phyloP scores from a whole-genome alignment of 2,329 filamentous ascomycete species.

The Cadophora sp. region DNA sequence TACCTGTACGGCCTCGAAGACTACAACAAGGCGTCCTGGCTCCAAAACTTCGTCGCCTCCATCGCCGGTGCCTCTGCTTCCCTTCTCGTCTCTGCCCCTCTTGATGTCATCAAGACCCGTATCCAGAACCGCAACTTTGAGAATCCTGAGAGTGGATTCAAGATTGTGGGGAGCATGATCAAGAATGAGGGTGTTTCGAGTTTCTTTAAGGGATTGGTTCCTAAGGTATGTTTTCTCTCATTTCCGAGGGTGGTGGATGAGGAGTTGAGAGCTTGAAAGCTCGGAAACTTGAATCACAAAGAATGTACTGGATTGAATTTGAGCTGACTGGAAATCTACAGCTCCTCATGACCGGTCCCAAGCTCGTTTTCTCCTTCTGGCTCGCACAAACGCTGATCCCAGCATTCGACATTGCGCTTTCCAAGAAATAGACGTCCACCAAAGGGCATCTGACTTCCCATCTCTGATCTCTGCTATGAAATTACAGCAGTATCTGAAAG shows the following conservation, averaged over 20 bases:
- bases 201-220: slow-evolving; percentile 98
- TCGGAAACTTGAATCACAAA: neutral
- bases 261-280: neutral
- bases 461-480: too few relatives aligned
- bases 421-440: slow-evolving; percentile 36
- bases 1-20: slow-evolving; percentile 89
- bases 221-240: slow-evolving; percentile 66
- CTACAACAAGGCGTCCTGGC: slow-evolving; percentile 95
- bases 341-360: slow-evolving; percentile 98
- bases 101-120: slow-evolving; percentile 97
- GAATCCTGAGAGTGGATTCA: slow-evolving; percentile 92
- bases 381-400: slow-evolving; percentile 97
- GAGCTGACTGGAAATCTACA: slow-evolving; percentile 39
- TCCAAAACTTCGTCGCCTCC: slow-evolving; percentile 96
- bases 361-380: slow-evolving; percentile 99
- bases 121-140: slow-evolving; percentile 99
- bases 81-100: slow-evolving; percentile 92
- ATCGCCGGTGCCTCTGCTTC: slow-evolving; percentile 94
- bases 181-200: slow-evolving; percentile 83
- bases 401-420: slow-evolving; percentile 72
- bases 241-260: too few relatives aligned
- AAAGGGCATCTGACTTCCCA: neutral
- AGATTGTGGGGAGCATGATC: slow-evolving; percentile 91
- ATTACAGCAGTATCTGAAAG: too few relatives aligned
- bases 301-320: too few relatives aligned